These are phyloP conservation scores for Candolleomyces efflorescens DNA, from an alignment of 768 basidiomycete genomes.

Conservation along the genomic window DNA sequence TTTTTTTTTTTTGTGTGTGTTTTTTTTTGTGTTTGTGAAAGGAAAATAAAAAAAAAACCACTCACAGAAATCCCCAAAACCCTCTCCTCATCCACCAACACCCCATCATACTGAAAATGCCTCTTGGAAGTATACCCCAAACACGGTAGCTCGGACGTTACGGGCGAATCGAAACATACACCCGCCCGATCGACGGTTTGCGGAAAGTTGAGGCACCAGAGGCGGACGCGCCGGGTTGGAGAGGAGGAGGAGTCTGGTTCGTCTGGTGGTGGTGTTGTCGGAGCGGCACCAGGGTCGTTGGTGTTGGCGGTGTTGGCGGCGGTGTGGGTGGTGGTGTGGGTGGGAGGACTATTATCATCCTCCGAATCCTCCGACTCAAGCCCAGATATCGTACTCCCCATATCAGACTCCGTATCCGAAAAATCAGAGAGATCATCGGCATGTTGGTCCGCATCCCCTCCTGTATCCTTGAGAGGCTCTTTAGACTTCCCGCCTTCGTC, in stretches of 20 bases:
- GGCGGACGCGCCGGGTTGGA: not conserved
- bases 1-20: too few species aligned
- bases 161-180: conserved; percentile 8
- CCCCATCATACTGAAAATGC: conserved; percentile 22
- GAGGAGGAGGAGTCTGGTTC: not conserved
- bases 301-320: not conserved
- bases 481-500: not conserved
- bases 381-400: too few species aligned
- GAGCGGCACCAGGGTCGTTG: too few species aligned
- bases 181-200: conserved; percentile 5
- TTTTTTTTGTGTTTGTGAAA: too few species aligned
- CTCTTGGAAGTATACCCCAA: conserved; percentile 12
- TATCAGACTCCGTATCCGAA: too few species aligned
- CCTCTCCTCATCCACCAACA: conserved; percentile 40
- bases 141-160: conserved; percentile 21
- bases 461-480: not conserved
- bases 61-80: conserved; percentile 32
- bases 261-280: not conserved
- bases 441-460: not conserved
- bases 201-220: not conserved
- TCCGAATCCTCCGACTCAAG: too few species aligned
- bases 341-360: too few species aligned
- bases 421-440: too few species aligned
- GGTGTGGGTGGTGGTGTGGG: too few species aligned
- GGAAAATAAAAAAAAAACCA: conserved; percentile 2